Evolutionary conservation across 495 filamentous ascomycete species (phyloP).

Genomic region (Hypoxylon lienhwacheense): DNA sequence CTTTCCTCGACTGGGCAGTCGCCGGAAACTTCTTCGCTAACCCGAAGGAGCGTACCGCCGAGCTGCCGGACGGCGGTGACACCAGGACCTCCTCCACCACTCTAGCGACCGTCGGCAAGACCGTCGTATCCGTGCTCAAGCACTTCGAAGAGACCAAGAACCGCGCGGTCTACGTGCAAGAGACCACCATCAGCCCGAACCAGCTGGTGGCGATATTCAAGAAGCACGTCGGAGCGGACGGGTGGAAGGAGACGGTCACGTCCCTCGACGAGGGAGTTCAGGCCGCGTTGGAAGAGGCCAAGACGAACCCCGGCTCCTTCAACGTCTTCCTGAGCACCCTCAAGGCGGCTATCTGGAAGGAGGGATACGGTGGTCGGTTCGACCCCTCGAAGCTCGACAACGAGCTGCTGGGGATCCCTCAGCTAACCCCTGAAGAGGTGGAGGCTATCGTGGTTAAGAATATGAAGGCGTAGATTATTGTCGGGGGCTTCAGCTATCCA

Average conservation of each 20-base stretch:
- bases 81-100: conserved; percentile 46
- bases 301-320: conserved; percentile 28
- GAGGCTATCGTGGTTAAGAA: conserved; percentile 14
- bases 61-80: conserved; percentile 52
- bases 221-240: conserved; percentile 43
- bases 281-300: conserved; percentile 35
- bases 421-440: conserved; percentile 27
- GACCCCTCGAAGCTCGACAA: conserved; percentile 36
- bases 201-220: conserved; percentile 46
- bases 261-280: conserved; percentile 37
- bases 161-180: conserved; percentile 46
- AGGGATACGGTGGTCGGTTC: conserved; percentile 37
- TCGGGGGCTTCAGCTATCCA: too few relatives aligned
- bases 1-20: conserved; percentile 56
- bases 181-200: conserved; percentile 46
- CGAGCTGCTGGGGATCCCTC: conserved; percentile 29
- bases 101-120: conserved; percentile 44
- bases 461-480: background rate
- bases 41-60: conserved; percentile 38
- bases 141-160: conserved; percentile 56
- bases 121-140: conserved; percentile 47
- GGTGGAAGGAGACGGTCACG: conserved; percentile 41
- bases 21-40: conserved; percentile 44
- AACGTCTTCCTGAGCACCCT: conserved; percentile 21
- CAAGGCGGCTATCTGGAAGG: conserved; percentile 40